phyloP scores from a whole-genome alignment of 768 basidiomycete species.

The Tulasnella sp. region DNA sequence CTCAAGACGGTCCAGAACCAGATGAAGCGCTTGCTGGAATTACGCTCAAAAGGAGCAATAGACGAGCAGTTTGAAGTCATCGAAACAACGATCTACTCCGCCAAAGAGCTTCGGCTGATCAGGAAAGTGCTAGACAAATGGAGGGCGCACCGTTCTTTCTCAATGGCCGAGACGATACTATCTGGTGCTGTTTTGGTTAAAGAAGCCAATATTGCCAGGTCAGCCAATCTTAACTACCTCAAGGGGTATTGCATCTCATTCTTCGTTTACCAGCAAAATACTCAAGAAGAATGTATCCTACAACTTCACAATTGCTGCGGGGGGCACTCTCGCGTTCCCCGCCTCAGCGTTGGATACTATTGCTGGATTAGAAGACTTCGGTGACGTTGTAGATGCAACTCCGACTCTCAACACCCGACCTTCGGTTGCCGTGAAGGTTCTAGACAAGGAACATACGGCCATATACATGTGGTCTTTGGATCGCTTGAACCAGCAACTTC shows the following conservation, averaged over 20 bases:
- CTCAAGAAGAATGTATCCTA: slow-evolving; percentile 85
- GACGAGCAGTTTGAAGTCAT: slow-evolving; percentile 71
- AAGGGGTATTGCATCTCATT: slow-evolving; percentile 1
- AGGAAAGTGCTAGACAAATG: slow-evolving; percentile 82
- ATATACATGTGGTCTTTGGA: slow-evolving; percentile 92
- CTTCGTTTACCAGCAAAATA: slow-evolving; percentile 65
- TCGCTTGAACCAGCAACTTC: slow-evolving; percentile 83
- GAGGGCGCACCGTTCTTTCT: slow-evolving; percentile 81
- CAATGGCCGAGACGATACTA: slow-evolving; percentile 89
- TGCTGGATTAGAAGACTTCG: slow-evolving; percentile 87
- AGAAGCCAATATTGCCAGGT: slow-evolving; percentile 95
- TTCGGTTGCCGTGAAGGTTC: slow-evolving; percentile 84
- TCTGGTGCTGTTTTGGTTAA: slow-evolving; percentile 84
- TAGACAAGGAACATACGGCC: slow-evolving; percentile 84
- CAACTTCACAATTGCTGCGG: slow-evolving; percentile 91
- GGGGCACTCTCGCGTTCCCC: slow-evolving; percentile 75
- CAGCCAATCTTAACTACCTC: slow-evolving; percentile 35
- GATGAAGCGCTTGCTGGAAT: slow-evolving; percentile 79
- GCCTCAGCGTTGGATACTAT: slow-evolving; percentile 83
- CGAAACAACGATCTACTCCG: slow-evolving; percentile 82
- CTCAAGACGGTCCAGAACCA: slow-evolving; percentile 76
- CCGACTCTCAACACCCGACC: slow-evolving; percentile 76
- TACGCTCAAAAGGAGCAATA: slow-evolving; percentile 63
- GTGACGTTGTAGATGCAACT: slow-evolving; percentile 85
- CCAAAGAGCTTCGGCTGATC: slow-evolving; percentile 78